Percentiles rank a stretch among this genome's conserved stretches.
Evolutionary conservation across 1,139 yeast genomes (phyloP).

Genomic region (Yamadazyma jaroonii): DNA sequence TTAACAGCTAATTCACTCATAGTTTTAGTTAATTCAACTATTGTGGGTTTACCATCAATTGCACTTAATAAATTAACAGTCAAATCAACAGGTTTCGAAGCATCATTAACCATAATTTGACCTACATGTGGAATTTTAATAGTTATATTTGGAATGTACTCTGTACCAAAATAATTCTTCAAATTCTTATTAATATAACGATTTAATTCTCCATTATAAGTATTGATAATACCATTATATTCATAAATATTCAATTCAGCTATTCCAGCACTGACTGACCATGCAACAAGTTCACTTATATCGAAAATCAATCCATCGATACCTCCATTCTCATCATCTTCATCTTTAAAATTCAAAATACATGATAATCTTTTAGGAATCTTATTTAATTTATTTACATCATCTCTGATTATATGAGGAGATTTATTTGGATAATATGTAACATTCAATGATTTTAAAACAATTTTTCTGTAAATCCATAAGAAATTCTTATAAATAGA

Average conservation of each 20-base stretch:
- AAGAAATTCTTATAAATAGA: constrained; percentile 54
- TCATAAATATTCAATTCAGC: constrained; percentile 75
- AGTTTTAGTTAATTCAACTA: constrained; percentile 83
- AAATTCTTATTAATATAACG: constrained; percentile 60
- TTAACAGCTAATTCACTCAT: constrained; percentile 72
- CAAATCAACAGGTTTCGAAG: constrained; percentile 42
- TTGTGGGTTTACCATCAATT: constrained; percentile 86
- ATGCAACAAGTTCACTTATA: constrained; percentile 73
- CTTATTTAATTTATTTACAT: constrained; percentile 67
- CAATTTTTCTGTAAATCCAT: constrained; percentile 51
- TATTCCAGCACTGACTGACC: constrained; percentile 88
- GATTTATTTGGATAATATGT: constrained; percentile 80
- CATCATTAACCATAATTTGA: constrained; percentile 42
- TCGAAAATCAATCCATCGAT: constrained; percentile 76
- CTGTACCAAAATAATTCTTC: constrained; percentile 71
- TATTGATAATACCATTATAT: constrained; percentile 64
- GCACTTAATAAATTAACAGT: constrained; percentile 65
- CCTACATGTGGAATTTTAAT: constrained; percentile 64
- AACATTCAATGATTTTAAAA: constrained; percentile 58
- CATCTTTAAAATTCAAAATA: constrained; percentile 66
- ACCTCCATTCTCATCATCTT: constrained; percentile 86
- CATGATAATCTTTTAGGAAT: constrained; percentile 77
- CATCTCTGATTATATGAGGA: constrained; percentile 84
- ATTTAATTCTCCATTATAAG: constrained; percentile 50
- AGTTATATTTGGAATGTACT: constrained; percentile 58